phyloP scores from a whole-genome alignment of 768 basidiomycete species.

The Kwoniella botswanensis region DNA sequence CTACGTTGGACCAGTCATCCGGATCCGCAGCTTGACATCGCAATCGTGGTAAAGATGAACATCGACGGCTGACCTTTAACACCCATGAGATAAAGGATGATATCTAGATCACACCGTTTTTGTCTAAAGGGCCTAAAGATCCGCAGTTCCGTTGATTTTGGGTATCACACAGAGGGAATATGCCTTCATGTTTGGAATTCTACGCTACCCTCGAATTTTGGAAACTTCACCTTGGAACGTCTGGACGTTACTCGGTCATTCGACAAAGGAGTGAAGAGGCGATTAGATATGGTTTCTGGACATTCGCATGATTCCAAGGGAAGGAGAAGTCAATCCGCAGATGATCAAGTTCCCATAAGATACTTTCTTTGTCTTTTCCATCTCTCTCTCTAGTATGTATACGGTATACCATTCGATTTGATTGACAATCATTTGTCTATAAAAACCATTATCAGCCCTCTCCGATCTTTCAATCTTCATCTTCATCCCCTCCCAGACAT shows the following conservation, averaged over 20 bases:
- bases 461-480: neutral
- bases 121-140: too few species aligned
- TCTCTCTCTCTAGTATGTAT: too few species aligned
- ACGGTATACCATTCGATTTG: neutral
- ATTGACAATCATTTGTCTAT: neutral
- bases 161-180: too few species aligned
- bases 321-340: neutral
- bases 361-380: neutral
- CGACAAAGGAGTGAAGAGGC: neutral
- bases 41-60: too few species aligned
- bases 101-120: too few species aligned
- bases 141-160: too few species aligned
- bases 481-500: neutral
- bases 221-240: neutral
- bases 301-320: neutral
- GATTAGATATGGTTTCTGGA: neutral
- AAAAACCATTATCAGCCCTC: neutral
- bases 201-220: neutral
- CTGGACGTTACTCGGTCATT: neutral
- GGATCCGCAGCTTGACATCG: too few species aligned
- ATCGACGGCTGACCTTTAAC: too few species aligned
- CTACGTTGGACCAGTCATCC: too few species aligned
- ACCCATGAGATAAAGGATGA: too few species aligned
- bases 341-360: neutral
- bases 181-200: neutral